Evolutionary conservation across 441 rosid species (phyloP), one percentile per base, ranked within the genome.

Genomic region (Jatropha podagrica): DNA sequence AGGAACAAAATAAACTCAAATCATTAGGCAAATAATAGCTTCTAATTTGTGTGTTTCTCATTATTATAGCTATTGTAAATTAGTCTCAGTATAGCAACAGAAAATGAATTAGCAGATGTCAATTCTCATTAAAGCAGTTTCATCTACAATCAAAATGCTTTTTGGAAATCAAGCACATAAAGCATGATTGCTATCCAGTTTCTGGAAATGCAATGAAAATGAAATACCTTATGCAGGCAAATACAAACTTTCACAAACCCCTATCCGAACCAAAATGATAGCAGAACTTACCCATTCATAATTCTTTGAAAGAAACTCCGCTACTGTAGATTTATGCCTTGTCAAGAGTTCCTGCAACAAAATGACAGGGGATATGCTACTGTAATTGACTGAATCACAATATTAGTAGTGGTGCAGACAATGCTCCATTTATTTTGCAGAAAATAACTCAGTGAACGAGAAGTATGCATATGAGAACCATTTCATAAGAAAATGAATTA

Each of bases 241-340:
- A 55, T 44, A 56, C 13, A 26, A 18, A 61, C 17, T 17, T 20
- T 27, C 48, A 58, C 63, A 69, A 9, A 26, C 10, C 60, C n/a
- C 23, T 52, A 49, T 38, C 37, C 26, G 44, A 68, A 71, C 23
- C 7, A 12, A 60, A 46, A 26, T 20, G 32, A 54, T 26, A 63
- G 32, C 13, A 76, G 56, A 48, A 78, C 87, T 82, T 81, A 90
- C 99, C 99, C 99, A 93, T n/a, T 92, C 98, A 85, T 96, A 95
- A 79, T 93, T 96, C 83, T 86, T 92, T 9, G 88, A 85, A 60
- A 96, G 97, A 81, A 96, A 96, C 77, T 92, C 98, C 40, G 98
- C 97, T 32, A 96, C 99, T 14, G 99, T 96, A 76, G 99, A 91
- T 83, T 96, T 96, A 81, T 96, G 98, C 88, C 99, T 91, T 60